Percentiles rank a stretch among this genome's conserved stretches.
Evolutionary conservation across 192 early-diverging fungal genomes (phyloP).

Genomic region (Pecoramyces ruminantium): DNA sequence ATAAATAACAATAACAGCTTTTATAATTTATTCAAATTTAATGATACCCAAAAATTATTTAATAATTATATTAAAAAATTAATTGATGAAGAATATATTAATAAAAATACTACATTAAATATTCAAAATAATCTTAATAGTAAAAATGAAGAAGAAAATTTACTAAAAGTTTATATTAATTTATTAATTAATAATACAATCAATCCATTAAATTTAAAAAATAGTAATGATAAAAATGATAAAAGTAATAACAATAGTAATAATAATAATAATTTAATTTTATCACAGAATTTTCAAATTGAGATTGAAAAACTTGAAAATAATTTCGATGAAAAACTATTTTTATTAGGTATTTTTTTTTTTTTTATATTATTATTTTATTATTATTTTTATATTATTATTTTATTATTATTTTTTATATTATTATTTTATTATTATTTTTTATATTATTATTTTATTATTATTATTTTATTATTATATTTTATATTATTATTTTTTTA

Average conservation of each 20-base stretch:
- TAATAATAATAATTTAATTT: background rate
- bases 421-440: no score
- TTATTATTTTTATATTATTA: no score
- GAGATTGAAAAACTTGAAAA: background rate
- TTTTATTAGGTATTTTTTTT: slow-evolving; percentile 4
- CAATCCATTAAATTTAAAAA: background rate
- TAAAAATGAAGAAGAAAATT: background rate
- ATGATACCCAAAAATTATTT: background rate
- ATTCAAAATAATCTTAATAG: no score
- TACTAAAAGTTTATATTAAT: background rate
- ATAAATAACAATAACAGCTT: background rate
- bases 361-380: no score
- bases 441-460: no score
- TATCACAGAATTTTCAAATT: background rate
- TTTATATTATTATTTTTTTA: no score
- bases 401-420: no score
- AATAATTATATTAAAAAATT: background rate
- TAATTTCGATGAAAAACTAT: slow-evolving; percentile 33
- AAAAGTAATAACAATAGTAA: background rate
- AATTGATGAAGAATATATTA: background rate
- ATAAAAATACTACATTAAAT: background rate
- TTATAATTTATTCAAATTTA: background rate
- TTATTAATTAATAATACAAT: background rate
- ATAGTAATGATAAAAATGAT: background rate
- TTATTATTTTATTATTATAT: no score